Evolutionary conservation across 495 filamentous ascomycete genomes (phyloP).

Genomic region (Tuber umbilicatum): DNA sequence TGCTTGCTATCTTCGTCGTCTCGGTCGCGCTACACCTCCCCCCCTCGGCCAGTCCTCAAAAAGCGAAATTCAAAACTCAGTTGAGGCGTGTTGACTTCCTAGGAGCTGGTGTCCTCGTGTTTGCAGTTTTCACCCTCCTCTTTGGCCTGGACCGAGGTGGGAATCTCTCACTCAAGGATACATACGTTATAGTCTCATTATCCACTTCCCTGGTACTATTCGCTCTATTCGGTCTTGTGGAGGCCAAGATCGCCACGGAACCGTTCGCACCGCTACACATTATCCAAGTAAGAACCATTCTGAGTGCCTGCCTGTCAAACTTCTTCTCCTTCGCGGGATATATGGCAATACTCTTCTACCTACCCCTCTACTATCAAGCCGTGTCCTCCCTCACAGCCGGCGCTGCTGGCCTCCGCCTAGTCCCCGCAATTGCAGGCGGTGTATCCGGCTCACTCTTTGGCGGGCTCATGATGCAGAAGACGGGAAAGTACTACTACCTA

Average conservation of each 20-base stretch:
- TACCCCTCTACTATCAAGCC: constrained; percentile 75
- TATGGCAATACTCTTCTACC: constrained; percentile 62
- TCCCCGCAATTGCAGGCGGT: constrained; percentile 59
- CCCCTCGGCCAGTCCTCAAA: constrained; percentile 45
- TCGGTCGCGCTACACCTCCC: constrained; percentile 59
- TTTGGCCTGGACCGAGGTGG: constrained; percentile 72
- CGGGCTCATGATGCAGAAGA: constrained; percentile 66
- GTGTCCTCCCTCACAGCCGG: constrained; percentile 61
- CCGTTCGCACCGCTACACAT: constrained; percentile 77
- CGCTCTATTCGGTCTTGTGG: constrained; percentile 61
- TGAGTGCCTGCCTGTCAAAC: constrained; percentile 65
- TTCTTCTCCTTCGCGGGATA: constrained; percentile 68
- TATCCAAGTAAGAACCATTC: constrained; percentile 62
- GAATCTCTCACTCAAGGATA: constrained; percentile 62
- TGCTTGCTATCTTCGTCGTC: constrained; percentile 61
- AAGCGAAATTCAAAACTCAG: constrained; percentile 48
- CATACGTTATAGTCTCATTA: constrained; percentile 56
- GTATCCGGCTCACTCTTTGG: constrained; percentile 64
- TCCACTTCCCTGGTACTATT: constrained; percentile 57
- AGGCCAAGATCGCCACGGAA: constrained; percentile 62
- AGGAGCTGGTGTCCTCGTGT: constrained; percentile 63
- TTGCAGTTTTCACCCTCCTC: constrained; percentile 64
- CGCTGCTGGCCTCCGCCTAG: constrained; percentile 57
- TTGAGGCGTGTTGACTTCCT: constrained; percentile 72
- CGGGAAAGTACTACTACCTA: constrained; percentile 71